Conservation (phyloP, 192 early-diverging fungal species). For the Entomortierella chlamydospora region DNA sequence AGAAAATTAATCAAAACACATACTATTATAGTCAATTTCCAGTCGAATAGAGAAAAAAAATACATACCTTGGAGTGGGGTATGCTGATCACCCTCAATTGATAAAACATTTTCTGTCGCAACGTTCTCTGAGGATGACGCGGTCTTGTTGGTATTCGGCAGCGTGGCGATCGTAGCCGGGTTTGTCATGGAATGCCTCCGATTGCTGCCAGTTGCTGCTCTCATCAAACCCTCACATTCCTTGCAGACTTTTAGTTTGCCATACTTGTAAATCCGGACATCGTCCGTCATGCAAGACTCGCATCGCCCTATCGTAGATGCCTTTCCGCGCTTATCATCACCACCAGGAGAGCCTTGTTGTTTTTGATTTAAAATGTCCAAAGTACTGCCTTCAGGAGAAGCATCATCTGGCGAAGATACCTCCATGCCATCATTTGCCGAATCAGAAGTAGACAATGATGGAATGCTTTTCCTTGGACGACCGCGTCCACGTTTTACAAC, state of each 20-base stretch:
- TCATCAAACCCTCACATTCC: constrained; percentile 17
- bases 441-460: background rate
- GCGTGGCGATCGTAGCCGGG: too few species aligned
- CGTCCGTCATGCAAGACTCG: constrained; percentile 16
- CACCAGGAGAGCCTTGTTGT: too few species aligned
- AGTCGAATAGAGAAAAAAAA: too few species aligned
- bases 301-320: background rate
- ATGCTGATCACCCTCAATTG: too few species aligned
- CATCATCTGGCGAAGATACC: background rate
- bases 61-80: too few species aligned
- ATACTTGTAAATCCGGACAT: background rate
- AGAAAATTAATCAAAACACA: too few species aligned
- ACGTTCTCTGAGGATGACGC: too few species aligned
- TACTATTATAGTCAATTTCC: too few species aligned
- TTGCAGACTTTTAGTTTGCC: constrained; percentile 21
- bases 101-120: too few species aligned
- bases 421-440: background rate
- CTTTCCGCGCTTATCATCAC: background rate
- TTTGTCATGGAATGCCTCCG: constrained; percentile 8
- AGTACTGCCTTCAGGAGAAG: background rate
- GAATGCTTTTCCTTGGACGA: constrained; percentile 12
- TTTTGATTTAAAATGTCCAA: background rate
- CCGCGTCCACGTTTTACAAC: constrained; percentile 20
- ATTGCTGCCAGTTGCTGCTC: constrained; percentile 13
- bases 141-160: too few species aligned